A percentile compares a stretch with the other conserved stretches of the same genome.
phyloP scores from a whole-genome alignment of 202 grass and related monocot species.

The Schoenoplectus tabernaemontani region DNA sequence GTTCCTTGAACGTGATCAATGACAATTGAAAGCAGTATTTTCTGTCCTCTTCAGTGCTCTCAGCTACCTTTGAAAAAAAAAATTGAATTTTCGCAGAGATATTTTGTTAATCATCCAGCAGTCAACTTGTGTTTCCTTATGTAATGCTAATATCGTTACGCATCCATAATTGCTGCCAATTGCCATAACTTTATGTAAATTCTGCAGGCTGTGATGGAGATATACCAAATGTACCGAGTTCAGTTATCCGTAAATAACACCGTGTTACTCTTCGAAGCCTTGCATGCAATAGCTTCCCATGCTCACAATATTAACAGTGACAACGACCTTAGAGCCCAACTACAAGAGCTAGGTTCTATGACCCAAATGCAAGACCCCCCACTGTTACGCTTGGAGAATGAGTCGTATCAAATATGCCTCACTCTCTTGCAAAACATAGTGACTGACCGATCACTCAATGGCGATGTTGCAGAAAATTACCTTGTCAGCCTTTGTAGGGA shows the following conservation, averaged over 20 bases:
- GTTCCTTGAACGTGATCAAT: neutral
- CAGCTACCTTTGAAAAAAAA: neutral
- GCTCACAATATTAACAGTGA: conserved; percentile 95
- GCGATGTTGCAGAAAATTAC: conserved; percentile 45
- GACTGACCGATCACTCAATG: conserved; percentile 39
- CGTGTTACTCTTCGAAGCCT: conserved; percentile 81
- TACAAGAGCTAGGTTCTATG: conserved; percentile 91
- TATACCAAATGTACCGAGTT: conserved; percentile 87
- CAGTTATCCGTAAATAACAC: conserved; percentile 79
- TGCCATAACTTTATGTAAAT: conserved; percentile 20
- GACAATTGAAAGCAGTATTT: neutral
- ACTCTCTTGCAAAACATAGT: conserved; percentile 79
- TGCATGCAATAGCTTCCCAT: conserved; percentile 83
- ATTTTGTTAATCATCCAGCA: neutral
- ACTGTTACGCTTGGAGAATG: conserved; percentile 88
- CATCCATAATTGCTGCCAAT: neutral
- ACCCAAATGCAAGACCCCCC: conserved; percentile 99
- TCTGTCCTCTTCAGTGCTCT: neutral
- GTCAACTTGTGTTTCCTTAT: conserved; percentile 4
- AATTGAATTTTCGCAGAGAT: neutral
- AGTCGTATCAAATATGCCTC: conserved; percentile 90
- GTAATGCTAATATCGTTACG: neutral
- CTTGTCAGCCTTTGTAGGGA: conserved; percentile 81
- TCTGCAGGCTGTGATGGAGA: conserved; percentile 96
- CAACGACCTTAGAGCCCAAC: conserved; percentile 64